Base-by-base conservation (phyloP, 2,329 filamentous ascomycete species). In the Arthrobotrys iridis region DNA sequence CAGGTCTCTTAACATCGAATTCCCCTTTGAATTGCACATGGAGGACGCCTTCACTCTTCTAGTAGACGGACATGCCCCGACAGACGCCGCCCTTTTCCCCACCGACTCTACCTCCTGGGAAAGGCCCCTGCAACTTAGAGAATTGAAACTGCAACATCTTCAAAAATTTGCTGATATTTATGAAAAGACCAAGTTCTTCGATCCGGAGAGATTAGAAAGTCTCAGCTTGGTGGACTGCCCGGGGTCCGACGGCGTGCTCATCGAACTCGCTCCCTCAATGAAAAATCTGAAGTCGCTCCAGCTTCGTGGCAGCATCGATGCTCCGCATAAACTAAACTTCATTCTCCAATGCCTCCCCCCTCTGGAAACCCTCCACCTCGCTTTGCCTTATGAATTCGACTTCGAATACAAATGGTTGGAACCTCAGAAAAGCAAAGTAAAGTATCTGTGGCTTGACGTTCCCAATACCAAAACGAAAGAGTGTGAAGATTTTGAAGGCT, bases 211-310 rank as follows among this genome's bases (percentile, higher is more conserved):
- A 1, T 13, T 55, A 30, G 6, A 22, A 18, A 37, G 15, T 24
- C 18, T 55, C 30, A 55, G 50, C 10, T 30, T 55, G 10, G 50
- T 55, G 2, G 10, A 55, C 50, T 55, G 50, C 30, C 50, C 50
- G 1, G 30, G 30, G 4, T 55, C 50, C 1, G 50, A 55, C 10
- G 10, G 10, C 1, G 30, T 22, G 18, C 50, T 55, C n/a, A 10
- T 55, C 13, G 30, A 35, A 11, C 50, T 55, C 4, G 50, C 30
- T 4, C 1, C 10, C 4, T 55, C 30, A 11, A 37, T 55, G 50
- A 22, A 1, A 4, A 55, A 55, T 3, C 18, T 55, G 1, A 55
- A 55, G 18, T 20, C 50, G 8, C 50, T 55, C 8, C 50, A 55
- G 50, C 6, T 55, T 10, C 50, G 50, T n/a, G 3, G 24, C 30